Base-by-base conservation (phyloP, 805 yeast species). In the Cyberlindnera meyerae region DNA sequence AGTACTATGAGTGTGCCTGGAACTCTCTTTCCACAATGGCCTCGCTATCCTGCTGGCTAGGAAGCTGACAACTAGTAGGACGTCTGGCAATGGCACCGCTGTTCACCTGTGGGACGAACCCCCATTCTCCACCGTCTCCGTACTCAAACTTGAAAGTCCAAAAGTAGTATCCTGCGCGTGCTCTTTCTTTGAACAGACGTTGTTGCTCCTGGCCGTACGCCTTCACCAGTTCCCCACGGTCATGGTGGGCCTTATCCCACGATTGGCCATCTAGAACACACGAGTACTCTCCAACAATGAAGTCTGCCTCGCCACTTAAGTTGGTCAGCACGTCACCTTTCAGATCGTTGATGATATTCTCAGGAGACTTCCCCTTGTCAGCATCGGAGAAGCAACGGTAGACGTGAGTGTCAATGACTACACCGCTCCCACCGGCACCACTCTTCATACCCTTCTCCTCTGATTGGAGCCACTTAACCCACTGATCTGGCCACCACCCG, bases 51-150 rank as follows among this genome's bases (percentile, higher is more conserved):
- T 60, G 53, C 15, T 66, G 59, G 5, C 57, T 59, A 1, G 82
- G 80, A 1, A 33, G 63, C 29, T 4, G 48, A 40, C 16, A 52
- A 51, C 8, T 55, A 51, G n/a, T 38, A 27, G 3, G 36, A 28
- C 70, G 42, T 12, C 56, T 38, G 5, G 76, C 73, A 17, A 78
- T 57, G 8, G 78, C 73, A 1, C 86, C 87, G 35, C 63, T 61
- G 16, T 80, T 77, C 15, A 71, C 64, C 88, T 84, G 85, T 25
- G 87, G 83, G 17, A 71, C 69, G 61, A 86, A 81, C 33, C 93
- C 97, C 97, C 97, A 90, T 62, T 87, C 97, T 12, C 97, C 97
- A 29, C 97, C 97, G 53, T 80, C 82, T 2, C 97, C 97, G 39
- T 77, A 69, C 55, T 82, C 75, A 54, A 89, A 89, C 61, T 87